Evolutionary conservation across 306 rosid species (phyloP).

Genomic region (Boehmeria nivea): DNA sequence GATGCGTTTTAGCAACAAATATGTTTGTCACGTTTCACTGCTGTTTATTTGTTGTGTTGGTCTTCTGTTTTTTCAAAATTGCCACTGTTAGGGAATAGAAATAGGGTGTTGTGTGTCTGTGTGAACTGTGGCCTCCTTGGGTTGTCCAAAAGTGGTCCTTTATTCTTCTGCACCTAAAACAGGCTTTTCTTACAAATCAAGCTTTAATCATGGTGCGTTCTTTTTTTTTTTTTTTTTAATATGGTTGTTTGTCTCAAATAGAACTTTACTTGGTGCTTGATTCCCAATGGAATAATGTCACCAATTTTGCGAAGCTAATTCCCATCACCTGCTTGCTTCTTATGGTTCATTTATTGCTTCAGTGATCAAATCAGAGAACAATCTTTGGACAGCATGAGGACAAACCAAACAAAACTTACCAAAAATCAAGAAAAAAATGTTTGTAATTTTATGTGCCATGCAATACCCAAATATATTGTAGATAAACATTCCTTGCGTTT

Average conservation of each 20-base stretch:
- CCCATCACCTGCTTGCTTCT: conserved; percentile 2
- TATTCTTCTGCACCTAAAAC: conserved; percentile 23
- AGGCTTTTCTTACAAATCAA: conserved; percentile 24
- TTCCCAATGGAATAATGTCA: background rate
- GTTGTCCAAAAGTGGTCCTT: conserved; percentile 23
- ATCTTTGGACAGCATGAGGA: background rate
- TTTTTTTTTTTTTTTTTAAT: conserved; percentile 7
- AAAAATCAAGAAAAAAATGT: too few species aligned
- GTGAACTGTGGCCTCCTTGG: conserved; percentile 6
- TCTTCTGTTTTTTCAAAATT: background rate
- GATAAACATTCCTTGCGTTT: too few species aligned
- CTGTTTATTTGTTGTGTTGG: conserved; percentile 3
- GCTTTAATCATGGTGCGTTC: conserved; percentile 17
- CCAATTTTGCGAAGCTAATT: background rate
- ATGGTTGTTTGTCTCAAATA: background rate
- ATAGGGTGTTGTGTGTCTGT: background rate
- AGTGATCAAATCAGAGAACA: background rate
- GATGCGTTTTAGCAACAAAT: conserved; percentile 11
- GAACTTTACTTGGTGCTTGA: background rate
- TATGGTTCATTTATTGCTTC: conserved; percentile 1
- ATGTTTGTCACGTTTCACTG: conserved; percentile 16
- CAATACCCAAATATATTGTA: too few species aligned
- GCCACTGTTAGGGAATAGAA: too few species aligned
- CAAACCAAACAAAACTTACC: background rate
- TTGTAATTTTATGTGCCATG: too few species aligned